Percentiles rank a stretch among this genome's conserved stretches.
Evolutionary conservation across 177 flowering plant species (phyloP).

Genomic region (Vitis hybrid): DNA sequence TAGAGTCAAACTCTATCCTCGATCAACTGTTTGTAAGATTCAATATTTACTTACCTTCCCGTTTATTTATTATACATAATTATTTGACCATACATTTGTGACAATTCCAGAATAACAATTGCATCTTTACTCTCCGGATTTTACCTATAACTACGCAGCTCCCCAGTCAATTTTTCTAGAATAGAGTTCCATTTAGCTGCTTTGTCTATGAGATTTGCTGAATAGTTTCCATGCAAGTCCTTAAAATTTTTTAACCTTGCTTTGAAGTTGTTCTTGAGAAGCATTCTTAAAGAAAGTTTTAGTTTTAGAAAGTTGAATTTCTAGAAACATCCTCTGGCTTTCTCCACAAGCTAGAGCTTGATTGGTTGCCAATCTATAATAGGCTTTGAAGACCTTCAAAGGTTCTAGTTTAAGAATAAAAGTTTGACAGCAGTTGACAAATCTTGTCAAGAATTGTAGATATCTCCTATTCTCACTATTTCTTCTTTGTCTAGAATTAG

Average conservation of each 20-base stretch:
- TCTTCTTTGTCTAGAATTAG: slow-evolving; percentile 25
- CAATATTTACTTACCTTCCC: no score
- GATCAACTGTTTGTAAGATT: no score
- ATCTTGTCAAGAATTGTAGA: slow-evolving; percentile 30
- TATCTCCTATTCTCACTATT: slow-evolving; percentile 41
- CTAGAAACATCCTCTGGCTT: slow-evolving; percentile 30
- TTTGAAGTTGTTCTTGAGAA: slow-evolving; percentile 25
- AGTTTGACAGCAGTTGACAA: slow-evolving; percentile 26
- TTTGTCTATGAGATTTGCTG: slow-evolving; percentile 26
- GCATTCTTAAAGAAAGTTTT: slow-evolving; percentile 24
- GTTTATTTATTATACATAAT: no score
- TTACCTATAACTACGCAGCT: slow-evolving; percentile 8
- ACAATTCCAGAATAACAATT: no score
- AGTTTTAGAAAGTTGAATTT: slow-evolving; percentile 38
- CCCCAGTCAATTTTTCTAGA: slow-evolving; percentile 21
- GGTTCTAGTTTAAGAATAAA: slow-evolving; percentile 41
- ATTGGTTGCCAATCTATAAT: slow-evolving; percentile 24
- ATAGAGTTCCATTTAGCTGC: slow-evolving; percentile 41
- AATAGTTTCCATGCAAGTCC: slow-evolving; percentile 25
- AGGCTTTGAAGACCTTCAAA: slow-evolving; percentile 33
- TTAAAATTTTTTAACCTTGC: slow-evolving; percentile 11
- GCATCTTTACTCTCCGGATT: slow-evolving; percentile 25
- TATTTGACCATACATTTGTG: no score
- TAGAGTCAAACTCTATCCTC: no score
- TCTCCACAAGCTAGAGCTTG: slow-evolving; percentile 43